Conservation (phyloP, 2,329 filamentous ascomycete genomes). For the Alternaria gansuensis region DNA sequence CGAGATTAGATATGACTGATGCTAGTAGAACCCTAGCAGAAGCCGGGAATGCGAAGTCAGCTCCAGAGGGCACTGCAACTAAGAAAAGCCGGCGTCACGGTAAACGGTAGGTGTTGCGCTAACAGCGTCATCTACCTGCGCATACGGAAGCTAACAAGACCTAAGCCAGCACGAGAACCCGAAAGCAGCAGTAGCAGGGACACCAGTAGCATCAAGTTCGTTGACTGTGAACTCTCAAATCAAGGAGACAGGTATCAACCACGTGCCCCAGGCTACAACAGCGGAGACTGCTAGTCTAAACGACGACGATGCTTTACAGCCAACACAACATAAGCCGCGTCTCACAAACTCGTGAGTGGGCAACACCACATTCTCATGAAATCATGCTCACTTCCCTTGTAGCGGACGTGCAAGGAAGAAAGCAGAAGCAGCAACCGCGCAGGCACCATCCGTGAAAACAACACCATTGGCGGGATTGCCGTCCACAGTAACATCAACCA, state of each 20-base stretch:
- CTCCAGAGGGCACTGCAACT: background rate
- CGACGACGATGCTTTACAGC: background rate
- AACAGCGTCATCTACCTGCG: background rate
- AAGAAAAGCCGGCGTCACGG: background rate
- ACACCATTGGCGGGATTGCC: background rate
- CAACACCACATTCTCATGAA: background rate
- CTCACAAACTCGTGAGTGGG: background rate
- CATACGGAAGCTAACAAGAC: background rate
- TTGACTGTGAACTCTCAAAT: background rate
- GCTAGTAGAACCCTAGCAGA: background rate
- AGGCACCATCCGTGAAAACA: background rate
- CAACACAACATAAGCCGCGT: background rate
- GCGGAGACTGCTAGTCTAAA: background rate
- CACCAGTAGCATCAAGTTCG: background rate
- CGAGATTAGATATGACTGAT: background rate
- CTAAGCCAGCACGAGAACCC: background rate
- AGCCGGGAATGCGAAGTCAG: background rate
- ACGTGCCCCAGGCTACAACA: background rate
- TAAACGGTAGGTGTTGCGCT: slow-evolving; percentile 2
- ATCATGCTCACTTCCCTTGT: background rate
- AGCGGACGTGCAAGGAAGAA: background rate
- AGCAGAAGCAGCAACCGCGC: background rate
- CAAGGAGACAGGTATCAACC: background rate
- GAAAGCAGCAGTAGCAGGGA: background rate
- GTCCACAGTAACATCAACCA: background rate